Percentiles rank a stretch among this genome's conserved stretches.
Evolutionary conservation across 2,329 filamentous ascomycete genomes (phyloP).

Genomic region (Penicillium nordicum): DNA sequence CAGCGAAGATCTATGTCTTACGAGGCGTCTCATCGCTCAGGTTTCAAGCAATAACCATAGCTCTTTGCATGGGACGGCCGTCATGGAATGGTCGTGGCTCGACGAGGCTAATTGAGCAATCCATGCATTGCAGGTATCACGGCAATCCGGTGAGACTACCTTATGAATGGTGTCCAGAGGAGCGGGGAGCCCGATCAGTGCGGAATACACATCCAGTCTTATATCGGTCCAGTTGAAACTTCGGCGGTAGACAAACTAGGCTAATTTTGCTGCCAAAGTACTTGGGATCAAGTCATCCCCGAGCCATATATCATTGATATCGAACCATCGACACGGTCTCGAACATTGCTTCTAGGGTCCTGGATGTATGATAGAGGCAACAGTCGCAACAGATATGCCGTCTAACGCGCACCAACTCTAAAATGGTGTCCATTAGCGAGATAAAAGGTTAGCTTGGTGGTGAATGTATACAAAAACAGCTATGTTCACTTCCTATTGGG

Average conservation of each 20-base stretch:
- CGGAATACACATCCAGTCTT: conserved; percentile 7
- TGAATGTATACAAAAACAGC: background rate
- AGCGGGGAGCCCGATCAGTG: background rate
- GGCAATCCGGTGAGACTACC: conserved; percentile 13
- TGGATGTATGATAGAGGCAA: background rate
- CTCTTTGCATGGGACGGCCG: conserved; percentile 15
- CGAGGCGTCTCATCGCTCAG: conserved; percentile 2
- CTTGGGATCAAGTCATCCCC: background rate
- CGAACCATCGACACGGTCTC: background rate
- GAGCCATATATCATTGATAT: background rate
- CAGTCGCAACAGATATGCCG: background rate
- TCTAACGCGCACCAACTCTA: background rate
- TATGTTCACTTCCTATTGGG: background rate
- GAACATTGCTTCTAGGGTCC: background rate
- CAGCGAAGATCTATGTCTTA: conserved; percentile 12
- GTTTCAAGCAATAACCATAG: conserved; percentile 15
- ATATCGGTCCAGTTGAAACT: conserved; percentile 20
- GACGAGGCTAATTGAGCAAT: conserved; percentile 10
- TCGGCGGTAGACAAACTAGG: conserved; percentile 1
- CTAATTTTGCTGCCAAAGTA: background rate
- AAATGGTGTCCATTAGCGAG: background rate
- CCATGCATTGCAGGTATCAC: conserved; percentile 21
- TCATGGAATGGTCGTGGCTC: conserved; percentile 17
- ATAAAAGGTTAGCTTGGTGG: background rate
- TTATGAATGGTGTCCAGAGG: conserved; percentile 3